These are phyloP conservation scores for Endocladia muricata DNA, from an alignment of 31 red algal species.

Conservation along the genomic window DNA sequence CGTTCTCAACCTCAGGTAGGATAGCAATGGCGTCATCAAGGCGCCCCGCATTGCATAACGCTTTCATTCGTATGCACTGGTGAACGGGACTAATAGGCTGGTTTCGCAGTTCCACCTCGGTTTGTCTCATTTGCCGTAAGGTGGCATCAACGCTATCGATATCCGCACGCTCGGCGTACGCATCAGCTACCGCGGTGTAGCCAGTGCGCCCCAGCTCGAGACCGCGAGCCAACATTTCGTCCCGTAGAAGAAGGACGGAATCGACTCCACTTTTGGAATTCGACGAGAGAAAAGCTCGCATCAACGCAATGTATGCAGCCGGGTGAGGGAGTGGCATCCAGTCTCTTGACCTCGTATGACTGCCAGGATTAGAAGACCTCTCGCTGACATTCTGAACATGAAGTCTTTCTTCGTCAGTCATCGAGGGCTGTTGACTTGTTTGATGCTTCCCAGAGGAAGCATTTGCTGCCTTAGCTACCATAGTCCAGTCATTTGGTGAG, in stretches of 20 bases:
- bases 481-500: too few relatives aligned
- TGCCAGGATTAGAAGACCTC: conserved; percentile 1
- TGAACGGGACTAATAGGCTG: conserved; percentile 48
- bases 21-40: conserved; percentile 61
- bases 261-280: conserved; percentile 44
- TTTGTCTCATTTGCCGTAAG: conserved; percentile 29
- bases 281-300: conserved; percentile 64
- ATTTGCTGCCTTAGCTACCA: neutral
- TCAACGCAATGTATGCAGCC: conserved; percentile 52
- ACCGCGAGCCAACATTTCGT: conserved; percentile 68
- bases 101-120: conserved; percentile 19
- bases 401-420: neutral
- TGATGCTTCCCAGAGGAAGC: neutral
- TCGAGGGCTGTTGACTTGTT: neutral
- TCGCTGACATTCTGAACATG: neutral
- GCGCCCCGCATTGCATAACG: conserved; percentile 48
- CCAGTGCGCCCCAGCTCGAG: conserved; percentile 53
- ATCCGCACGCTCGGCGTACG: conserved; percentile 53
- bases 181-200: conserved; percentile 67
- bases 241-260: conserved; percentile 48
- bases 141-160: conserved; percentile 53
- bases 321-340: conserved; percentile 67
- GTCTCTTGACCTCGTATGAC: conserved; percentile 14
- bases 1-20: conserved; percentile 56
- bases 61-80: conserved; percentile 68